phyloP scores from a whole-genome alignment of 495 filamentous ascomycete genomes.

The Delitschia confertaspora region DNA sequence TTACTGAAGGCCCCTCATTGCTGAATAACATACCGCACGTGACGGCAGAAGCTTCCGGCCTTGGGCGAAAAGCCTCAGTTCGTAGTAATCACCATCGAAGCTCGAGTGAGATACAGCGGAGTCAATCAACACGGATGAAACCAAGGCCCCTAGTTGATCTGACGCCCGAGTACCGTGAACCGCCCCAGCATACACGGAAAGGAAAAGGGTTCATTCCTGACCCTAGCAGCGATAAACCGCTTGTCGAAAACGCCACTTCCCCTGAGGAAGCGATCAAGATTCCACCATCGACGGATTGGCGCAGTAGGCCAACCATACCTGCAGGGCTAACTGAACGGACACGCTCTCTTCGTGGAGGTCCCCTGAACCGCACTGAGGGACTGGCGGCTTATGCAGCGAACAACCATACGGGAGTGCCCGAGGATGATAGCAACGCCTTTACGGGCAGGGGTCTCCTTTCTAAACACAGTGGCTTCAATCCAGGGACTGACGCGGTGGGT shows the following conservation, averaged over 20 bases:
- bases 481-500: slow-evolving; percentile 35
- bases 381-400: slow-evolving; percentile 22
- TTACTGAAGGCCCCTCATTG: slow-evolving; percentile 44
- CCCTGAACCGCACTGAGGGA: slow-evolving; percentile 6
- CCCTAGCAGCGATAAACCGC: slow-evolving; percentile 39
- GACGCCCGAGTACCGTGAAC: slow-evolving; percentile 61
- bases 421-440: slow-evolving; percentile 28
- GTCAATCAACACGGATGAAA: slow-evolving; percentile 25
- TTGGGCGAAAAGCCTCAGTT: slow-evolving; percentile 11
- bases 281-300: slow-evolving; percentile 47
- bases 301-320: slow-evolving; percentile 33
- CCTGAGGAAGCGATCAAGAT: slow-evolving; percentile 45
- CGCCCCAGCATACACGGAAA: slow-evolving; percentile 59
- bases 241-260: slow-evolving; percentile 60
- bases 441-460: slow-evolving; percentile 31
- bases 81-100: slow-evolving; percentile 17
- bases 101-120: slow-evolving; percentile 28
- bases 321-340: slow-evolving; percentile 19
- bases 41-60: not conserved
- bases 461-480: slow-evolving; percentile 17
- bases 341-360: slow-evolving; percentile 9
- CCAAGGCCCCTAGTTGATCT: slow-evolving; percentile 67
- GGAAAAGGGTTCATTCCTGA: slow-evolving; percentile 61
- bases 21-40: slow-evolving; percentile 34
- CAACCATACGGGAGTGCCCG: slow-evolving; percentile 14